Evolutionary conservation across 495 filamentous ascomycete genomes (phyloP), one percentile per base, ranked within the genome.

Genomic region (Talaromyces nanjingensis): DNA sequence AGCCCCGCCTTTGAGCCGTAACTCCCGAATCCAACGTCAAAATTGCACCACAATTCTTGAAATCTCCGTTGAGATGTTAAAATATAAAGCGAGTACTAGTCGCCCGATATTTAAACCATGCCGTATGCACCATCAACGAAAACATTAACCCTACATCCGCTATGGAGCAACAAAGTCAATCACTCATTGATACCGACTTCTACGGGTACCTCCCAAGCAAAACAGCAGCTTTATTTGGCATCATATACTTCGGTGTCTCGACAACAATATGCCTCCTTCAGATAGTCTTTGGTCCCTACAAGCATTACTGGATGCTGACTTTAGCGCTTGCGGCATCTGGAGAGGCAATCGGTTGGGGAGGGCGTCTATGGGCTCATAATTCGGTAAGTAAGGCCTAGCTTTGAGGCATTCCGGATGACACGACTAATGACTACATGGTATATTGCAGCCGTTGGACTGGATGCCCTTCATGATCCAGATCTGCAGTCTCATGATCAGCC

Each of bases 201-300:
- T 42, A 42, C 14, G 37, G 37, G 37, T 42, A 42, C 37, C 37
- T 42, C 37, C 37, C 37, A 14, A 42, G 37, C 37, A 16, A 42
- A 42, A 4, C 37, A 42, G 37, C 37, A n/a, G 37, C 37, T 16
- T 42, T 42, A 16, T 42, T 42, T 16, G 37, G 37, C 37, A 42
- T 42, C 37, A 42, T 42, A 42, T 42, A 16, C 14, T 42, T 42
- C 37, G 37, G 37, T 42, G 37, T 16, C 37, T 14, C 14, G 37
- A 16, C 37, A 42, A 42, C 74, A 25, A 84, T 66, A 1, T 70
- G 45, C 9, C 37, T 42, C 4, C 37, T 42, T 42, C 37, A 42
- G 3, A 16, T 16, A 16, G 37, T 42, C 37, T 42, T 42, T 42
- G 37, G 37, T 16, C 37, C 37, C 11, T 42, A 42, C 37, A 42